Evolutionary conservation across 2,329 filamentous ascomycete species (phyloP).

Genomic region (Ascochyta koolunga): DNA sequence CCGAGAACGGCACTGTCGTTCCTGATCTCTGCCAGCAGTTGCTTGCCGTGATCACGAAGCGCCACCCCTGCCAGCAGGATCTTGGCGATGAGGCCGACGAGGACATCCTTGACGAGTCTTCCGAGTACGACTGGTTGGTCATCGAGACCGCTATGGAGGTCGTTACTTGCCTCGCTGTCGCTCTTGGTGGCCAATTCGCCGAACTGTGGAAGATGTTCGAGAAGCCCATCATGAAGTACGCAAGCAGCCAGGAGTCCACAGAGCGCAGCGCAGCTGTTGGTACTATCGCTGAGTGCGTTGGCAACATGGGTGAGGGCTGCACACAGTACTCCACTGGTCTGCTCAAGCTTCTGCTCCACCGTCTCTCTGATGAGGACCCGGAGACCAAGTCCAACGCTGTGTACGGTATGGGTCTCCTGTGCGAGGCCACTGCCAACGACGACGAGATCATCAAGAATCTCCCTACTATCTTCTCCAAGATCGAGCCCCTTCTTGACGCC

Average conservation of each 20-base stretch:
- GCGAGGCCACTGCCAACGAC: conserved; percentile 77
- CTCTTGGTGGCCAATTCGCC: conserved; percentile 79
- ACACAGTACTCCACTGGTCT: conserved; percentile 80
- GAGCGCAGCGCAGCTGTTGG: conserved; percentile 91
- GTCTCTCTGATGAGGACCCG: conserved; percentile 84
- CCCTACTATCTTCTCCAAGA: conserved; percentile 77
- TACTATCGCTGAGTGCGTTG: conserved; percentile 87
- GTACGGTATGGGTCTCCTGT: conserved; percentile 85
- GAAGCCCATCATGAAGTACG: conserved; percentile 87
- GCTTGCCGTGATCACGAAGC: conserved; percentile 80
- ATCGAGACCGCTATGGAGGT: conserved; percentile 95
- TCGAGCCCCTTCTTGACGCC: conserved; percentile 82
- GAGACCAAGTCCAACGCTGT: conserved; percentile 96
- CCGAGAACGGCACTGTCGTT: conserved; percentile 67
- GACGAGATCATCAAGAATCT: conserved; percentile 77
- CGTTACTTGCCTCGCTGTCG: conserved; percentile 80
- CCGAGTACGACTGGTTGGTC: conserved; percentile 97
- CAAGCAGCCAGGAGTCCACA: conserved; percentile 81
- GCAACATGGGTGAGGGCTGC: conserved; percentile 80
- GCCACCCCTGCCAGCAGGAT: conserved; percentile 92
- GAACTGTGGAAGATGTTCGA: conserved; percentile 97
- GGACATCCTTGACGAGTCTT: conserved; percentile 72
- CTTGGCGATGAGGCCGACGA: conserved; percentile 79
- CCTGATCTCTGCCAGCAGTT: conserved; percentile 78
- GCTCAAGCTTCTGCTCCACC: conserved; percentile 81